Base-by-base conservation (phyloP, 2,329 filamentous ascomycete species). In the Chrysoporthe austroafricana region DNA sequence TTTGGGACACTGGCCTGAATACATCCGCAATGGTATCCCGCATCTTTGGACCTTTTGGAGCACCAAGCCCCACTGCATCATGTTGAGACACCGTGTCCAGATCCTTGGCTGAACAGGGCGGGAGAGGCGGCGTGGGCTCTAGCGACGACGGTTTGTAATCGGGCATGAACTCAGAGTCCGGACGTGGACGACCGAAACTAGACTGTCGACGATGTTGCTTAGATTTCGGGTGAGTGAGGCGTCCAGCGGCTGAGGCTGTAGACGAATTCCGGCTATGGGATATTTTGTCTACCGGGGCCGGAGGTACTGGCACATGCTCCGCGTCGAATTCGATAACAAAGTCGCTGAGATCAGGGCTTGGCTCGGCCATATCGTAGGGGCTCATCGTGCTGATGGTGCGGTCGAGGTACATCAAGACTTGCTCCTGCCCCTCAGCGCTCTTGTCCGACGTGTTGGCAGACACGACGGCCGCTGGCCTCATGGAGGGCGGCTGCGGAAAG, bases 1-100 rank as follows among this genome's bases (percentile, higher is more conserved):
- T 36, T 16, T 32, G 59, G 16, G 77, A 78, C 66, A 78, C 76
- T 0, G 76, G 76, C 8, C 77, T 71, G 43, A 61, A 61, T 21
- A 43, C 59, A 34, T 61, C 59, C 26, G 11, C 59, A 7, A 61
- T 48, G 4, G 48, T 13, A 36, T 61, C 59, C 26, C 21, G 3
- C 59, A 61, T 61, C 43, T 4, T 48, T 34, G 42, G 59, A 14
- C 32, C 26, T 21, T 32, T 46, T 6, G 42, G 36, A 32, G 8
- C n/a, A 26, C 34, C 39, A 13, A 18, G 43, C 14, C 52, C 42
- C 16, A 43, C 11, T 18, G 7, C 34, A 7, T 32, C 21, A 43
- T 14, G 63, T 43, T 50, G 18, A 16, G 54, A 8, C 43, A 50
- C 11, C 14, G 32, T 18, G 26, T 64, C 42, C 36, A 50, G n/a